These are phyloP conservation scores for Agaricus bisporus DNA, from an alignment of 768 basidiomycete genomes.

Conservation along the genomic window DNA sequence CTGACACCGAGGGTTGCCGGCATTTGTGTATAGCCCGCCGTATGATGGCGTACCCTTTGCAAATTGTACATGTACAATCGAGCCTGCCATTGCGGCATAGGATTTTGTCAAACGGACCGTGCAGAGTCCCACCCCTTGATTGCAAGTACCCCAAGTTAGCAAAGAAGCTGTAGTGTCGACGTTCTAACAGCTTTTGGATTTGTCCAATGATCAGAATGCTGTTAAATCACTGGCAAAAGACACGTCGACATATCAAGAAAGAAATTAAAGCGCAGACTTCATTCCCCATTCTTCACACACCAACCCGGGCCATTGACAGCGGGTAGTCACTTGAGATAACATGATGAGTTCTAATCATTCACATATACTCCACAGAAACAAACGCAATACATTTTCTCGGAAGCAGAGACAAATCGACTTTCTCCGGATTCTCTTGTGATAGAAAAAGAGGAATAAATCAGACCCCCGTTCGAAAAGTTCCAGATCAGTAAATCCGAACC, in stretches of 20 bases:
- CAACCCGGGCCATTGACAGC: no score
- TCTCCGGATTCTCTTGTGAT: background rate
- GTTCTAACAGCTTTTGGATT: no score
- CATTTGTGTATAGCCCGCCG: background rate
- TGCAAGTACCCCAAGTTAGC: background rate
- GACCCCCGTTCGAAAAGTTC: background rate
- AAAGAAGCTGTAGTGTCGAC: background rate
- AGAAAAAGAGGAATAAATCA: background rate
- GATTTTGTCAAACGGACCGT: background rate
- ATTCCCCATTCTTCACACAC: no score
- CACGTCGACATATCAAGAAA: no score
- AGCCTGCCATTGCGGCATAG: constrained; percentile 1
- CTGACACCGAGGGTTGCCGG: background rate
- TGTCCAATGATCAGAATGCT: no score
- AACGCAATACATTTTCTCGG: no score
- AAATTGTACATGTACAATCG: background rate
- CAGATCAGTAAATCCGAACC: background rate
- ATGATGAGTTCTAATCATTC: no score
- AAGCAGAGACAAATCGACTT: background rate
- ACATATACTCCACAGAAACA: no score
- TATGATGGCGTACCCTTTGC: background rate
- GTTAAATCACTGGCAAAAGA: no score
- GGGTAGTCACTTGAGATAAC: no score
- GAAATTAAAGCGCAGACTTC: no score
- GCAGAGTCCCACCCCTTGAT: constrained; percentile 1